A percentile compares a stretch with the other conserved stretches of the same genome.
Evolutionary conservation across 768 basidiomycete genomes (phyloP).

Genomic region (Boletus rubroflammeus): DNA sequence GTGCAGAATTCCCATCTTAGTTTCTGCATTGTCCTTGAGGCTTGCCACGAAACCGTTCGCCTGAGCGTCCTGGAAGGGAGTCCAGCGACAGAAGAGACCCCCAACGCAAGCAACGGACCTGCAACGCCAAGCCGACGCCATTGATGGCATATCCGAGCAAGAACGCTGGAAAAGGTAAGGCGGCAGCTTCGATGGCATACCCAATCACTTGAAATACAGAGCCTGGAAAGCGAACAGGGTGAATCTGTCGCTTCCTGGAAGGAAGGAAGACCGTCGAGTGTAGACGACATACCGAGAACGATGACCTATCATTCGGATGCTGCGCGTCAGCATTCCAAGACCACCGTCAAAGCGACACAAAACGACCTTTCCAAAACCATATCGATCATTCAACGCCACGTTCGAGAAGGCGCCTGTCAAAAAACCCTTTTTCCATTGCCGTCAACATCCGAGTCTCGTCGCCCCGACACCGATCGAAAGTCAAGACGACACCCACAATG

Average conservation of each 20-base stretch:
- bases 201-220: constrained; percentile 29
- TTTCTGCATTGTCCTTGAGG: constrained; percentile 35
- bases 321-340: background rate
- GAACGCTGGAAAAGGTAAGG: constrained; percentile 45
- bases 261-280: too few relatives aligned
- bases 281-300: constrained; percentile 21
- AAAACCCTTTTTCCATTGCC: constrained; percentile 25
- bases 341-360: background rate
- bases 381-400: constrained; percentile 25
- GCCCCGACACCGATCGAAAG: background rate
- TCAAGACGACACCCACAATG: constrained; percentile 24
- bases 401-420: constrained; percentile 32
- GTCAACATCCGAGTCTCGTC: background rate
- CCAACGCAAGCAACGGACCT: constrained; percentile 33
- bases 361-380: constrained; percentile 35
- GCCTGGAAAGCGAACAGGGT: constrained; percentile 10
- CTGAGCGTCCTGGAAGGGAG: constrained; percentile 39
- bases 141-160: constrained; percentile 40
- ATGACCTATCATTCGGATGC: constrained; percentile 18
- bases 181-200: constrained; percentile 37
- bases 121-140: constrained; percentile 44
- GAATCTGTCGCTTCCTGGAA: background rate
- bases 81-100: background rate
- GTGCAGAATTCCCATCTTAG: constrained; percentile 42
- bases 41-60: constrained; percentile 44